These are phyloP conservation scores for Xylona heveae DNA, from an alignment of 495 filamentous ascomycete genomes.

Conservation along the genomic window DNA sequence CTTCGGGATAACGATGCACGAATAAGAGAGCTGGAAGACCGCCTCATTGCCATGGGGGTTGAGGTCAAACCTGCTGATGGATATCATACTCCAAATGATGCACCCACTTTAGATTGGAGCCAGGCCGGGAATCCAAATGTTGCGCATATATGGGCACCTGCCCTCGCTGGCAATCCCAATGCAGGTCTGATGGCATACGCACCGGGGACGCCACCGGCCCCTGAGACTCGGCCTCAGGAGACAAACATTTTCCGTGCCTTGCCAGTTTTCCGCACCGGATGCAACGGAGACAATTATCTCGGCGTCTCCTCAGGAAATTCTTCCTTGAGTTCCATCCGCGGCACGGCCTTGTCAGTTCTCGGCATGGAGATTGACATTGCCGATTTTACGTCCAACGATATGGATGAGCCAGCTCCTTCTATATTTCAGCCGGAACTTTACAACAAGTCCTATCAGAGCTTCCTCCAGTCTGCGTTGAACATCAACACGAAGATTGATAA, in stretches of 20 bases:
- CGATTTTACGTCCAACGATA: constrained; percentile 40
- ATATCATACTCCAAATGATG: constrained; percentile 6
- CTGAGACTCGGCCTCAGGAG: constrained; percentile 16
- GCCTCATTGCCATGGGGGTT: constrained; percentile 14
- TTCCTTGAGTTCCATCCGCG: constrained; percentile 49
- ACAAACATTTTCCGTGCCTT: constrained; percentile 18
- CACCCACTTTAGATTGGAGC: constrained; percentile 1
- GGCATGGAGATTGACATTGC: constrained; percentile 60
- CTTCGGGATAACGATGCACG: constrained; percentile 21
- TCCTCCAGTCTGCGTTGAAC: constrained; percentile 36
- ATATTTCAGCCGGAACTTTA: constrained; percentile 20
- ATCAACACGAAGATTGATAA: constrained; percentile 30
- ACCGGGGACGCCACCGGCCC: constrained; percentile 2
- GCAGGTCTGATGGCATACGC: background rate
- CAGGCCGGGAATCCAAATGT: constrained; percentile 10
- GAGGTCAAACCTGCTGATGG: constrained; percentile 10
- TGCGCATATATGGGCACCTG: constrained; percentile 1
- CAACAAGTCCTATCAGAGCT: constrained; percentile 48
- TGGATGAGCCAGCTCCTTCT: constrained; percentile 32
- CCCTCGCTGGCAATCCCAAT: constrained; percentile 6
- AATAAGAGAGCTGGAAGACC: constrained; percentile 27
- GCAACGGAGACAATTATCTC: constrained; percentile 44
- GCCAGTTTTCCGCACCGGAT: constrained; percentile 28
- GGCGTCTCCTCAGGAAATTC: constrained; percentile 46
- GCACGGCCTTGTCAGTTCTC: constrained; percentile 48